Base-by-base conservation (phyloP, 805 yeast species). In the Cyberlindnera amylophila region DNA sequence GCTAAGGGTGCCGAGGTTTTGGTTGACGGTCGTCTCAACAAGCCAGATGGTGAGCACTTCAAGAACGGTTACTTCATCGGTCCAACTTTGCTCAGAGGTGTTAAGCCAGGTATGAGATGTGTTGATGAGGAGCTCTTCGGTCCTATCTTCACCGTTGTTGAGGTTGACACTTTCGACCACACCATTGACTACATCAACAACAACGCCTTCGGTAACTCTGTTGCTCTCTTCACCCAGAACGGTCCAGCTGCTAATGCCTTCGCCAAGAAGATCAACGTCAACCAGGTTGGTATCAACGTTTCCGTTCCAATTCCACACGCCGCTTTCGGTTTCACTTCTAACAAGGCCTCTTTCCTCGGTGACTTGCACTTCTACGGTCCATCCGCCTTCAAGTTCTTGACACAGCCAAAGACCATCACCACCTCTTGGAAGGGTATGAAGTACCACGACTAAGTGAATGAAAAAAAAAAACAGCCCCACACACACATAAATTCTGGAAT, bases 231-330 rank as follows among this genome's bases (percentile, higher is more conserved):
- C 74, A 84, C 90, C 23, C 69, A 72, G 38, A 75, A 82, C 2
- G 91, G 89, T 16, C 69, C 84, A 18, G 74, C 77, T 26, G 85
- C 86, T 13, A 82, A 81, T 62, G 75, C 75, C 58, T 83, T 84
- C 67, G 77, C 73, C 62, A 77, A 71, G 65, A 70, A 74, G 45
- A 75, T 83, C 53, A 83, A 81, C 53, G 77, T 82, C 49, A 87
- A 87, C 37, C 90, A 83, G 66, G 86, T 83, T 37, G 91, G 91
- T 50, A 68, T 83, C 52, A 83, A 83, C 60, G 86, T 82, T 26
- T 86, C 87, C 16, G 81, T 83, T 44, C 91, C 91, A 14, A 89
- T 83, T 30, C 90, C 90, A 45, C 71, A 82, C 61, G 90, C 90
- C 44, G 80, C 82, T 82, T 82, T 83, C 64, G 81, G 87, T 10